phyloP scores from a whole-genome alignment of 371 early-diverging fungal species.

The Enterospora canceri region DNA sequence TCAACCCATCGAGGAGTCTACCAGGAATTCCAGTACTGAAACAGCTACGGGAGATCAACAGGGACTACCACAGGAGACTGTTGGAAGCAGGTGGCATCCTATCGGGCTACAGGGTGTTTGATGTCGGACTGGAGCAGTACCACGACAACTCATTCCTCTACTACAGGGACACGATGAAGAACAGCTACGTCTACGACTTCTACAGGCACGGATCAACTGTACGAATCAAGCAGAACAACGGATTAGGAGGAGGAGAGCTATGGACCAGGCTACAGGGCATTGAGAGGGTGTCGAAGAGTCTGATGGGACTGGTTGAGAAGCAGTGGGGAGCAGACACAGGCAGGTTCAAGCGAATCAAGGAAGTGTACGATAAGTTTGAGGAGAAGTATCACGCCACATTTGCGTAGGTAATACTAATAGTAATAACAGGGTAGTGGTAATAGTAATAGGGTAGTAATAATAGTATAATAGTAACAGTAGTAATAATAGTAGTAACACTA shows the following conservation, averaged over 20 bases:
- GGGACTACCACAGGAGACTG: not conserved
- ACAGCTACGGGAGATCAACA: slow-evolving; percentile 17
- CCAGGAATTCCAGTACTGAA: too few relatives aligned
- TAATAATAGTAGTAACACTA: too few relatives aligned
- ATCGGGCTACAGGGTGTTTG: slow-evolving; percentile 5
- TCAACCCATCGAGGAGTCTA: not conserved
- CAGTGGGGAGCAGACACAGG: slow-evolving; percentile 24
- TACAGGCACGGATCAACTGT: slow-evolving; percentile 33
- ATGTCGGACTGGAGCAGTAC: too few relatives aligned
- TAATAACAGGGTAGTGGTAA: too few relatives aligned
- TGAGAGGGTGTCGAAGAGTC: slow-evolving; percentile 24
- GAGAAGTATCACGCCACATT: slow-evolving; percentile 47
- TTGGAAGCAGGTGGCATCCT: slow-evolving; percentile 4
- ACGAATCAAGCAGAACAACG: slow-evolving; percentile 34
- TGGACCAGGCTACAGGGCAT: slow-evolving; percentile 36
- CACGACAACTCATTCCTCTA: slow-evolving; percentile 25
- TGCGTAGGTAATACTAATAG: slow-evolving; percentile 33
- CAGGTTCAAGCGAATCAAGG: slow-evolving; percentile 9
- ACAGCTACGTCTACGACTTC: slow-evolving; percentile 51
- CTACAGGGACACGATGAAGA: slow-evolving; percentile 26
- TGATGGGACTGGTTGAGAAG: slow-evolving; percentile 29
- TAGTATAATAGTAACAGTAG: too few relatives aligned
- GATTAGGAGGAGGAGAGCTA: slow-evolving; percentile 45
- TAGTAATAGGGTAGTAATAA: too few relatives aligned
- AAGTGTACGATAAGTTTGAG: slow-evolving; percentile 32